Evolutionary conservation across 83 land plant species (phyloP).

Genomic region (Thuja plicata): DNA sequence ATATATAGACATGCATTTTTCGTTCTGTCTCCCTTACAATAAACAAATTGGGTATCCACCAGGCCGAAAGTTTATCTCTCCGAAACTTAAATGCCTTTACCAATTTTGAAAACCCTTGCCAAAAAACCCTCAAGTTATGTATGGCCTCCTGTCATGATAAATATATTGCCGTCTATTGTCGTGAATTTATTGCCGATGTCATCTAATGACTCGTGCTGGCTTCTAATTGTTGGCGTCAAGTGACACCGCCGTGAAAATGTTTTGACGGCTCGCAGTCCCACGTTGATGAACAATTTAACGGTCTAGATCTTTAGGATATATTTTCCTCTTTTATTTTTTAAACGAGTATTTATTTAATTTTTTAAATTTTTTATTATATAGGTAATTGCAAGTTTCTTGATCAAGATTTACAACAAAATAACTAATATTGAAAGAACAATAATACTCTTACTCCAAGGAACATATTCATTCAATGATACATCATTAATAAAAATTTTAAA

Average conservation of each 20-base stretch:
- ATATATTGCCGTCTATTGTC: constrained; percentile 1
- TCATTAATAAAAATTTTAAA: no score
- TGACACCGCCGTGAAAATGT: background rate
- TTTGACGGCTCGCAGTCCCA: no score
- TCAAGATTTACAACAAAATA: no score
- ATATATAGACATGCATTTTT: background rate
- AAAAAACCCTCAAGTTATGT: background rate
- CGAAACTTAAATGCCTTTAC: background rate
- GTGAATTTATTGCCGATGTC: background rate
- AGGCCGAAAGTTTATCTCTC: background rate
- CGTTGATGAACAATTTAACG: no score
- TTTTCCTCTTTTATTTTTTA: no score
- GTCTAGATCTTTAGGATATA: no score
- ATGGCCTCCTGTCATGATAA: background rate
- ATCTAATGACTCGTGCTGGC: background rate
- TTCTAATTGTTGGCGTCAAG: background rate
- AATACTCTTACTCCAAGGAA: no score
- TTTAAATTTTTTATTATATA: no score
- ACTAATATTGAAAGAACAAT: no score
- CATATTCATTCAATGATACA: no score
- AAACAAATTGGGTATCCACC: background rate
- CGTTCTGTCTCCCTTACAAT: background rate
- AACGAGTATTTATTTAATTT: no score
- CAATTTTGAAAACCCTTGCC: constrained; percentile 6
- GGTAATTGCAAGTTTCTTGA: no score